Base-by-base conservation (phyloP, 495 filamentous ascomycete genomes). In the Endocarpon pusillum region DNA sequence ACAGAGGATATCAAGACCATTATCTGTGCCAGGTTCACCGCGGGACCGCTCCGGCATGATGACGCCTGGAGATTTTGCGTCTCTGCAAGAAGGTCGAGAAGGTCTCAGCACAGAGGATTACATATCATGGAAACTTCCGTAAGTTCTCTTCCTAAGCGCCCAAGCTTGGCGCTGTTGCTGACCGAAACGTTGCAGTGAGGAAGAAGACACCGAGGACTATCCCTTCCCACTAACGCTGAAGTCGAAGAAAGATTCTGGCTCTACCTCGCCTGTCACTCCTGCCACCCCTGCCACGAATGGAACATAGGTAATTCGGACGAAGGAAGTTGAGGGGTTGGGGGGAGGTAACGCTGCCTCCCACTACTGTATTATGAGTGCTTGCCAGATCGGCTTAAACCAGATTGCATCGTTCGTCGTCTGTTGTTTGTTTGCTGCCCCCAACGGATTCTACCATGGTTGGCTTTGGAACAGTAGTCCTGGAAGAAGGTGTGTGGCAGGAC, bases 11-110 rank as follows among this genome's bases (percentile, higher is more conserved):
- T 79, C 84, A 12, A 71, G 89, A 27, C 89, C 89, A 6, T 71
- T 97, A 54, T 94, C 85, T 3, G 83, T 86, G 12, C 89, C 86
- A 10, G 89, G 89, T 1, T 93, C 84, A 3, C 89, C 89, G 4
- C 65, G 85, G 29, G 85, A 89, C 49, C 71, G 87, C 9, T 75
- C 80, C 16, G 89, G 89, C 20, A 91, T 94, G 83, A 96, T 97
- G 91, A 97, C 89, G 1, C 89, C 89, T 12, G 89, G 89, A 22
- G 89, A 97, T 52, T 97, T 96, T 60, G 89, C 84, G 2, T 91
- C 82, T 32, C 57, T 97, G 19, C 91, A 96, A 56, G 89, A 97
- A 54, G 83, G 83, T 20, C 73, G 76, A 29, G 89, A 97, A 54
- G 89, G 89, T 2, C 55, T 97, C 42, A 85, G 72, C 55, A 96